Base-by-base conservation (phyloP, 1,284 basidiomycete genomes). In the Cystobasidiaceae sp. region DNA sequence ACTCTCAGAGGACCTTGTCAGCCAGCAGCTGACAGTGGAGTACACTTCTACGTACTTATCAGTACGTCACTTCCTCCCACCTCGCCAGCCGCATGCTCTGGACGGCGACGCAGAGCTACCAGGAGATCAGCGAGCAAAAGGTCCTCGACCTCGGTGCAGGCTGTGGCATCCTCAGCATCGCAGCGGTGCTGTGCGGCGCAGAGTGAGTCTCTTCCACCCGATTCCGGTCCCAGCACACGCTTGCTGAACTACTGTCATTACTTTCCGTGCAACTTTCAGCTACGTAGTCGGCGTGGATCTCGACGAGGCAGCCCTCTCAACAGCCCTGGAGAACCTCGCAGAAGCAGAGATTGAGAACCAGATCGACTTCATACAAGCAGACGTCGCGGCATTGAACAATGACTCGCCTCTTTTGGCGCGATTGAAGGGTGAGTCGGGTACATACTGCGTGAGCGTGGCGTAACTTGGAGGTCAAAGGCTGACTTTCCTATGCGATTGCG, bases 311-410 rank as follows among this genome's bases (percentile, higher is more conserved):
- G 73, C 73, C 0, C 68, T 74, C 23, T 45, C 17, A 30, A 61
- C 71, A 13, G 73, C 73, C 2, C 37, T 30, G 4, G 67, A 71
- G 44, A 74, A 74, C 56, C 49, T 74, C 30, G 66, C 57, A 15
- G 55, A 56, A 43, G 59, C 70, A 54, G 73, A 74, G 48, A 67
- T 74, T 58, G 68, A 73, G 17, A 69, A 69, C 37, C 65, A 73
- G 34, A 67, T 74, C 44, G 50, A 62, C 25, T 69, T 73, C 23
- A 11, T 71, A 23, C 63, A 68, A 15, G 70, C 72, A 9, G 67
- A 69, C 23, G 52, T 58, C 3, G 64, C 56, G 1, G 51, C 54
- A 28, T 43, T 64, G 28, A 61, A 66, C 30, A 56, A 49, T 23
- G 60, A 67, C 27, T 57, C 49, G 6, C 45, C 58, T 2, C 19